These are phyloP conservation scores for Allium cepa DNA, from an alignment of 106 monocot species.

Conservation along the genomic window DNA sequence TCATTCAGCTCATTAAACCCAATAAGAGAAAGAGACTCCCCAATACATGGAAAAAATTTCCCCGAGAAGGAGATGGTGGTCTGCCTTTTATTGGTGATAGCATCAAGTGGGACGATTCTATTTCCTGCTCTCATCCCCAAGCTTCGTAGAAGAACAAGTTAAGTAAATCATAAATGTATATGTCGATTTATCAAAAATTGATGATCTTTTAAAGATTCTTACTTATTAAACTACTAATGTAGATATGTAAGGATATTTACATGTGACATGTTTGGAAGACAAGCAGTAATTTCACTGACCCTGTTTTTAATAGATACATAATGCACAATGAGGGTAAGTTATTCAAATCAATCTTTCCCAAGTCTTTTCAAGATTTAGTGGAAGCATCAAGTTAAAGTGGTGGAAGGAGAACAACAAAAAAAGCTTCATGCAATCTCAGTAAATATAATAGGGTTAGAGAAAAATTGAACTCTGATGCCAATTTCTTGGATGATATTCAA, in stretches of 20 bases:
- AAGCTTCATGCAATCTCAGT: constrained; percentile 32
- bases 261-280: constrained; percentile 27
- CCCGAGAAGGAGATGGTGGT: constrained; percentile 17
- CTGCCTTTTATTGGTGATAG: constrained; percentile 22
- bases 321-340: constrained; percentile 36
- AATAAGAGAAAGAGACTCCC: constrained; percentile 4
- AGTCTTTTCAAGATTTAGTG: constrained; percentile 36
- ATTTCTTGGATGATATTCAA: constrained; percentile 21
- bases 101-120: constrained; percentile 20
- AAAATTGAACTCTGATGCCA: constrained; percentile 9
- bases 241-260: constrained; percentile 39
- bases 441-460: constrained; percentile 27
- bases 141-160: constrained; percentile 28
- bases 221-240: not conserved
- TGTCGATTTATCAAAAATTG: not conserved
- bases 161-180: not conserved
- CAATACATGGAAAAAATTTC: constrained; percentile 7
- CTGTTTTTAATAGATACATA: constrained; percentile 29
- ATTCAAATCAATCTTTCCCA: constrained; percentile 37
- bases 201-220: not conserved
- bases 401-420: constrained; percentile 37
- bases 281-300: constrained; percentile 40
- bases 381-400: constrained; percentile 26
- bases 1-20: not conserved
- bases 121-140: constrained; percentile 32